Evolutionary conservation across 768 basidiomycete species (phyloP), one percentile per base, ranked within the genome.

Genomic region (Lyophyllum atratum): DNA sequence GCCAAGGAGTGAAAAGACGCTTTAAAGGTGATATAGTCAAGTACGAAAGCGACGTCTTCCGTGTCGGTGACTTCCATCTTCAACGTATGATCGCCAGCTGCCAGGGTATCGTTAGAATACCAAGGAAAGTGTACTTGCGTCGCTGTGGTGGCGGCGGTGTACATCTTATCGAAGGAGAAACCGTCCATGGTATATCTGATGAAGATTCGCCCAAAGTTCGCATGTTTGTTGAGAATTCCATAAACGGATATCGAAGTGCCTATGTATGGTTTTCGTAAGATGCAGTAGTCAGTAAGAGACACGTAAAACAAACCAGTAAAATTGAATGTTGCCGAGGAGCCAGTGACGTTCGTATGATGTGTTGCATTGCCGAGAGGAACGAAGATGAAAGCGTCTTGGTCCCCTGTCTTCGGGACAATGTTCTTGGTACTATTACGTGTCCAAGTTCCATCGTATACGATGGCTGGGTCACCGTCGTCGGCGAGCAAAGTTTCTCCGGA

Each of bases 201-300:
- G 34, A 3, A 6, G 11, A 37, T 9, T 3, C 11, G 17, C 4
- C 34, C 34, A 15, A 37, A 15, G 3, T 7, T 15, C 8, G 34
- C 11, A 37, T 9, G 34, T 9, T 37, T 15, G 34, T 37, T 9
- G 34, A 37, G 11, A 12, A 37, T 15, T 3, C 57, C 52, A 17
- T 48, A 44, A 22, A 58, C 57, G 9, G 47, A 44, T 15, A 58
- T 31, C 2, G 46, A 37, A 17, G 57, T 58, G 4, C 57, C 52
- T 58, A 28, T 33, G 15, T 2, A 9, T 21, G 2, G 44, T 21
- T 24, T 22, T 21, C 9, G 33, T 49, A 49, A 50, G 8, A 8
- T 22, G 11, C 25, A 14, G 19, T 25, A n/a, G 3, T 24, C 19
- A 25, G 4, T 14, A 10, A 11, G 5, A 21, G 21, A 3, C n/a